These are phyloP conservation scores for Aspergillus hancockii DNA, from an alignment of 495 filamentous ascomycete genomes.

Conservation along the genomic window DNA sequence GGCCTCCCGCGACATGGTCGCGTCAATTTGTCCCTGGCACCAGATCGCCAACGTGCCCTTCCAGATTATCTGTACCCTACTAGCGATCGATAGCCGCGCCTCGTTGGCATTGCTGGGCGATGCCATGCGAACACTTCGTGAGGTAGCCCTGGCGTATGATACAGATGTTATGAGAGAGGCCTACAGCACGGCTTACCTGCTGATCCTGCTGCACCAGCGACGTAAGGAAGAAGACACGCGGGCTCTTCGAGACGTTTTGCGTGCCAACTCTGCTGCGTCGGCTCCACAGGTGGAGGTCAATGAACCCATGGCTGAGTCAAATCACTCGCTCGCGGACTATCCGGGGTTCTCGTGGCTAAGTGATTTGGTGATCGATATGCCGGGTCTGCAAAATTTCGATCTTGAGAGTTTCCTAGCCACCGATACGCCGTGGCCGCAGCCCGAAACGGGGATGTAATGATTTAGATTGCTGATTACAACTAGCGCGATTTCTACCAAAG, in stretches of 20 bases:
- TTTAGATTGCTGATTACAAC: neutral
- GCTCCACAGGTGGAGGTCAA: constrained; percentile 10
- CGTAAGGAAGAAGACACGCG: constrained; percentile 46
- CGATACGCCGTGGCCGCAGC: constrained; percentile 26
- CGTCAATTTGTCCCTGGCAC: constrained; percentile 50
- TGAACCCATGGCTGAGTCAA: constrained; percentile 16
- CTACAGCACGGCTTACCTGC: constrained; percentile 51
- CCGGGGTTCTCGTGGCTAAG: constrained; percentile 45
- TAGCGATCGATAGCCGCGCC: constrained; percentile 52
- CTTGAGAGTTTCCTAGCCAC: constrained; percentile 28
- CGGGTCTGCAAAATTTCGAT: constrained; percentile 47
- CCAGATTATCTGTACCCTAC: constrained; percentile 53
- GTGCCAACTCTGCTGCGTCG: constrained; percentile 32
- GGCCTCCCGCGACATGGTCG: constrained; percentile 42
- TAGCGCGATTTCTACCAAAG: neutral
- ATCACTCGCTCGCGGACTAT: constrained; percentile 24
- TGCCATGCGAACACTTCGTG: constrained; percentile 52
- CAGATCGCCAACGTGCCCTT: constrained; percentile 56
- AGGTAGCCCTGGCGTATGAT: constrained; percentile 45
- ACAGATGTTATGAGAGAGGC: constrained; percentile 53
- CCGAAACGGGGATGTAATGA: constrained; percentile 32
- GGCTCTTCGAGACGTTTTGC: constrained; percentile 36
- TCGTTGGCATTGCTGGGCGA: constrained; percentile 46
- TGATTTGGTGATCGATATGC: constrained; percentile 47
- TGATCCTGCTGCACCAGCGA: constrained; percentile 46